Evolutionary conservation across 257 asterid species (phyloP).

Genomic region (Scutellaria baicalensis): DNA sequence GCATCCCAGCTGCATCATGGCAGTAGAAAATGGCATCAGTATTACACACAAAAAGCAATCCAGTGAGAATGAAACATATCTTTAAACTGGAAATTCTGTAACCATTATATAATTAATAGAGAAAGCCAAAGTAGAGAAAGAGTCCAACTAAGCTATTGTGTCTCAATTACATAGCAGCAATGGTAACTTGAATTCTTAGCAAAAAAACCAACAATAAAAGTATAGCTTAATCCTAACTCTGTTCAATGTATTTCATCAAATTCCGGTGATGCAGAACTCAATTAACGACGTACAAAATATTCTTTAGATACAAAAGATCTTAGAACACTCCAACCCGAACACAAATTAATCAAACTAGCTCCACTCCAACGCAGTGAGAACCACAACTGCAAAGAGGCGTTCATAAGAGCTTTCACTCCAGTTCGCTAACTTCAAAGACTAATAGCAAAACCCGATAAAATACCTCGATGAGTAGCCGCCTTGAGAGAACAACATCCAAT

Average conservation of each 20-base stretch:
- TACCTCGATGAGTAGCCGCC: conserved; percentile 33
- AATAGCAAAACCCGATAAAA: not conserved
- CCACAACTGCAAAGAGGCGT: not conserved
- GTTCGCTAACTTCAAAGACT: not conserved
- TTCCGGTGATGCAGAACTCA: not conserved
- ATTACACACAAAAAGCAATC: not conserved
- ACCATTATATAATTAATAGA: not conserved
- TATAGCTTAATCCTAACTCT: not conserved
- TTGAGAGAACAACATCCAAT: conserved; percentile 35
- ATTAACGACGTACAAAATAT: not conserved
- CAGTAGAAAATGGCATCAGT: conserved; percentile 14
- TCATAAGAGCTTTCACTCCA: not conserved
- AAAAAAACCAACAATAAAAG: not conserved
- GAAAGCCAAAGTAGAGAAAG: not conserved
- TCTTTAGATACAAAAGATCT: not conserved
- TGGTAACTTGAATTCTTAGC: not conserved
- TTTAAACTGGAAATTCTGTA: not conserved
- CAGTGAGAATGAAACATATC: too few relatives aligned
- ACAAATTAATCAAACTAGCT: not conserved
- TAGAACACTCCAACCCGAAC: not conserved
- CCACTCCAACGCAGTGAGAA: not conserved
- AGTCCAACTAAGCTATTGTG: not conserved
- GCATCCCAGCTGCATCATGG: conserved; percentile 36
- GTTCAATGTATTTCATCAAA: not conserved
- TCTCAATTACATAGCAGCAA: not conserved